Evolutionary conservation across 345 rosid species (phyloP), one percentile per base, ranked within the genome.

Genomic region (Pseudoturritis turrita): DNA sequence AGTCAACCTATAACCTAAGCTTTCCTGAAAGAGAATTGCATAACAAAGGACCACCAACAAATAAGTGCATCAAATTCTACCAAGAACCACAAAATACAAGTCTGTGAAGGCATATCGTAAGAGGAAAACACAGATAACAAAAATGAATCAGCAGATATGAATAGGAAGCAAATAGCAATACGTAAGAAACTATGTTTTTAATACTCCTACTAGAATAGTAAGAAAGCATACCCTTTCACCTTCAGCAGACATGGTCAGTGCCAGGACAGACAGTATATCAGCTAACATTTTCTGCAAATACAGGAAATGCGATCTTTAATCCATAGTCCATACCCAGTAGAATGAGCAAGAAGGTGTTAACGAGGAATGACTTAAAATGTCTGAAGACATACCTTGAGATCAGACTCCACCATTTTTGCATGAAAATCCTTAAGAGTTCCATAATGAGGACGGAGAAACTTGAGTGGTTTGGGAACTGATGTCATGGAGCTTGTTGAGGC

Each of bases 401-500:
- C 89, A 0, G 89, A 82, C 18, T 86, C 97, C 1, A 17, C 64
- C 99, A 95, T 85, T 54, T 71, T 84, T 68, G 75, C 82, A 62
- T 86, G 91, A 75, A 53, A 86, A 44, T 82, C 84, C 61, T 95
- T 95, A 9, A 95, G 85, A 59, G 91, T 80, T 81, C 87, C 98
- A 81, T 91, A 95, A 82, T 95, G 97, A 35, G 97, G 97, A 19
- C 98, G 90, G 43, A 95, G 98, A 83, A 95, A 95, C 83, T 91
- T 95, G 69, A 95, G 84, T 8, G 97, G 98, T 82, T 95, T 95
- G 18, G 98, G 99, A 76, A 91, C 98, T 26, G 98, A 91, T 19
- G 99, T 95, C 99, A 95, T 91, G 25, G 99, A 95, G 80, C 98
- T 91, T 4, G 98, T 95, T 58, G 99, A 79, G 23, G 88, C 86